Evolutionary conservation across 2,329 filamentous ascomycete species (phyloP), one percentile per base, ranked within the genome.

Genomic region (Aspergillus ochraceus): DNA sequence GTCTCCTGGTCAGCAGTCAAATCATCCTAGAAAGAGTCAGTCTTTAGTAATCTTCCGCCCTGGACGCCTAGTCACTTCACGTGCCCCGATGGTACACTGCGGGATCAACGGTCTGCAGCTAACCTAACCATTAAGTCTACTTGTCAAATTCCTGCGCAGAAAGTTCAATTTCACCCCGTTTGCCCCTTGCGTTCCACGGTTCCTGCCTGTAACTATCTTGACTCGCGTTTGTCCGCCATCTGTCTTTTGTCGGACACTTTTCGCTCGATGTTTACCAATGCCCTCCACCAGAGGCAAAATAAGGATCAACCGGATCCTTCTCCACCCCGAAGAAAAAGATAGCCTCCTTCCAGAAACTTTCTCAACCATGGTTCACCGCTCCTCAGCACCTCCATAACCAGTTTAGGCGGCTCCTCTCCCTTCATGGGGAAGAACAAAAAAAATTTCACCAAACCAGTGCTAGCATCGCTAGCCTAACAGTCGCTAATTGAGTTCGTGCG

Each of bases 291-390:
- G 30, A 39, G 26, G 29, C 52, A 57, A 61, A 59, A 36, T 60
- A 47, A 62, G 39, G 55, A 65, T 65, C 63, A 62, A 59, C 55
- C 57, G 49, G 55, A 47, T n/a, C 54, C 46, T 60, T 54, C 60
- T 58, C 60, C 62, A 55, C 60, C 57, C 52, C 14, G 42, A 57
- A 42, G 60, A 60, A 62, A 55, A 50, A 53, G 19, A 47, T 52
- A 49, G 45, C 54, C 49, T 45, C 54, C 57, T 63, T 63, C 60
- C 59, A 62, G 59, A 65, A 66, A 61, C 54, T 55, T n/a, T 52
- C 42, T 19, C 30, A 59, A 57, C 62, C 62, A 62, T 59, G 63
- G 63, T 63, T 63, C 63, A 64, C 59, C 61, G 57, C 58, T 62
- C 53, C 49, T 60, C 62, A 55, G 56, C 42, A 47, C 20, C 26